Conservation (phyloP, 2,329 filamentous ascomycete species). For the Myriangium duriaei region DNA sequence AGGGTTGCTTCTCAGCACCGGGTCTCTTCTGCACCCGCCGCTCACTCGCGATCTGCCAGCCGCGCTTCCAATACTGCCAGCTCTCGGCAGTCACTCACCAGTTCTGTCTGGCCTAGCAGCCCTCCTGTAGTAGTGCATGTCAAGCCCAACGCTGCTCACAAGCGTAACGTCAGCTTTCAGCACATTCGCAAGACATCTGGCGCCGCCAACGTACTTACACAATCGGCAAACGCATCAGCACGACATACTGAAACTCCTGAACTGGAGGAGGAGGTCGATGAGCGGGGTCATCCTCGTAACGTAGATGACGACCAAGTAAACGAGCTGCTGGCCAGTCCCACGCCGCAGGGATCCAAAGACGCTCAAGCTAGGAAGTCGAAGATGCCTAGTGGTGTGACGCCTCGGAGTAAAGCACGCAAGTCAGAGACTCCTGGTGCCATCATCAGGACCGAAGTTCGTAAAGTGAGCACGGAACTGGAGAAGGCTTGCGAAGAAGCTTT, state of each 20-base stretch:
- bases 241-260: constrained; percentile 5
- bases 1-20: constrained; percentile 3
- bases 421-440: constrained; percentile 34
- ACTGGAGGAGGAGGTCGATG: constrained; percentile 11
- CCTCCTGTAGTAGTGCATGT: constrained; percentile 27
- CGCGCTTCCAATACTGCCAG: constrained; percentile 15
- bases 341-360: constrained; percentile 18
- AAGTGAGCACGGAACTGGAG: constrained; percentile 73
- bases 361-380: constrained; percentile 25
- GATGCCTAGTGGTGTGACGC: constrained; percentile 16
- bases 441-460: constrained; percentile 66
- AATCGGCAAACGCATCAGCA: constrained; percentile 17
- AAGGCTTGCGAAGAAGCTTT: constrained; percentile 90
- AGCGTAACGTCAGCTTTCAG: constrained; percentile 51
- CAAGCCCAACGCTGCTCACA: constrained; percentile 26
- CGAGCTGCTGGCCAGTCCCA: constrained; percentile 19
- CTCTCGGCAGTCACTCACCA: constrained; percentile 31
- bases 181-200: constrained; percentile 37
- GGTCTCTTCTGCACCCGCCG: constrained; percentile 2
- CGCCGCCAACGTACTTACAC: constrained; percentile 28
- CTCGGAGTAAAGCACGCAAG: constrained; percentile 25
- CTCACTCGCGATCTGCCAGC: constrained; percentile 16
- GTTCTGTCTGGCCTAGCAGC: constrained; percentile 35
- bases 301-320: constrained; percentile 14
- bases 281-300: neutral